A percentile compares a stretch with the other conserved stretches of the same genome.
These are phyloP conservation scores for Arctium lappa DNA, from an alignment of 129 eudicot species.

Conservation along the genomic window DNA sequence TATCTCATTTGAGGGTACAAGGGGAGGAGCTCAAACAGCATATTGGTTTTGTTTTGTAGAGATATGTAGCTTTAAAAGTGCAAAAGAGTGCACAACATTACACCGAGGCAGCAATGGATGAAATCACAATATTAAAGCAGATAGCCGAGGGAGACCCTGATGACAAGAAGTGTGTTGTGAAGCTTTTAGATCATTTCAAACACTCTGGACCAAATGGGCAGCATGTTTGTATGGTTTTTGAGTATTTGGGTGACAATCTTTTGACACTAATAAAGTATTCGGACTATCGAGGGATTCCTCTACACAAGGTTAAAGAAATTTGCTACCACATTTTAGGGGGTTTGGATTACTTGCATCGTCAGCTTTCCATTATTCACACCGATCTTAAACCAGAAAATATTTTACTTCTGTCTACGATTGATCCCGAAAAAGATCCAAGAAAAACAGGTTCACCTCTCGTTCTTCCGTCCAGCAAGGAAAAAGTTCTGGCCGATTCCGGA, in stretches of 20 bases:
- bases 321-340: constrained; percentile 76
- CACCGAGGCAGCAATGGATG: constrained; percentile 95
- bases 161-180: constrained; percentile 76
- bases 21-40: not conserved
- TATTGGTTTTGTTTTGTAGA: constrained; percentile 36
- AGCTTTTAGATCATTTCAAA: constrained; percentile 89
- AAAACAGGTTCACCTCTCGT: constrained; percentile 59
- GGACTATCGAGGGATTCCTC: constrained; percentile 72
- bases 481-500: constrained; percentile 39
- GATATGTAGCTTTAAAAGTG: constrained; percentile 78
- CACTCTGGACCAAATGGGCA: constrained; percentile 97
- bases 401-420: constrained; percentile 68
- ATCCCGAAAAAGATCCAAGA: constrained; percentile 61
- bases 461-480: constrained; percentile 54
- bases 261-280: constrained; percentile 78
- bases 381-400: constrained; percentile 91
- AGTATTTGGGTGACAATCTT: constrained; percentile 89
- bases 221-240: constrained; percentile 94
- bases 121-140: constrained; percentile 71
- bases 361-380: constrained; percentile 82
- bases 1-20: constrained; percentile 14
- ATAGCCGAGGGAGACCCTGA: constrained; percentile 82
- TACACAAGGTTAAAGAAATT: constrained; percentile 70
- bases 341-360: constrained; percentile 81
- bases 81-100: constrained; percentile 94